phyloP scores from a whole-genome alignment of 2,329 filamentous ascomycete genomes.

The Podosphaera fusca region DNA sequence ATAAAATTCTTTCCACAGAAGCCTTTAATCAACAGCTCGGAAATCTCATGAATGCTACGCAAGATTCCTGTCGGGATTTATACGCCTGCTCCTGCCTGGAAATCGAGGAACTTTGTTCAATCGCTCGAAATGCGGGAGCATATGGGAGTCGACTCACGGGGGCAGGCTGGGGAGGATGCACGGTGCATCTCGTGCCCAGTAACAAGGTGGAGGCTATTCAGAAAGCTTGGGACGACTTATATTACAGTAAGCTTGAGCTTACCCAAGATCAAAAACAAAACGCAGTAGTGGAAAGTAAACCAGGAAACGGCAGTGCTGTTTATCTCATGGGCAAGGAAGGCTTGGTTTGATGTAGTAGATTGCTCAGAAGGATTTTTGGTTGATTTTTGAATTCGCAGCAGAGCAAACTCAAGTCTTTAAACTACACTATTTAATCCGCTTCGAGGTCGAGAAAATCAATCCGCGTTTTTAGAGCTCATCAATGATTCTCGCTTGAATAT shows the following conservation, averaged over 20 bases:
- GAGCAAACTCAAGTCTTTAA: too few relatives aligned
- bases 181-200: slow-evolving; percentile 72
- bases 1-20: slow-evolving; percentile 23
- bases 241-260: slow-evolving; percentile 45
- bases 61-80: slow-evolving; percentile 61
- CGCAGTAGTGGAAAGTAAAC: slow-evolving; percentile 75
- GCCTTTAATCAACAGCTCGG: slow-evolving; percentile 48
- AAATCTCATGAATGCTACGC: slow-evolving; percentile 68
- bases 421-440: too few relatives aligned
- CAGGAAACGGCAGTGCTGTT: slow-evolving; percentile 47
- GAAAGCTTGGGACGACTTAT: slow-evolving; percentile 54
- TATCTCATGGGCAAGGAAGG: slow-evolving; percentile 18
- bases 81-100: slow-evolving; percentile 89
- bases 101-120: slow-evolving; percentile 66
- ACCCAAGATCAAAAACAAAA: slow-evolving; percentile 50
- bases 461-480: too few relatives aligned
- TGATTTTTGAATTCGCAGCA: too few relatives aligned
- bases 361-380: too few relatives aligned
- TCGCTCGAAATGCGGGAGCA: slow-evolving; percentile 56
- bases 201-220: slow-evolving; percentile 60
- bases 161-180: slow-evolving; percentile 92
- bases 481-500: too few relatives aligned
- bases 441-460: too few relatives aligned
- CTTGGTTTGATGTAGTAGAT: not conserved
- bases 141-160: slow-evolving; percentile 76